Evolutionary conservation across 306 rosid species (phyloP), one percentile per base, ranked within the genome.

Genomic region (Castanopsis chinensis): DNA sequence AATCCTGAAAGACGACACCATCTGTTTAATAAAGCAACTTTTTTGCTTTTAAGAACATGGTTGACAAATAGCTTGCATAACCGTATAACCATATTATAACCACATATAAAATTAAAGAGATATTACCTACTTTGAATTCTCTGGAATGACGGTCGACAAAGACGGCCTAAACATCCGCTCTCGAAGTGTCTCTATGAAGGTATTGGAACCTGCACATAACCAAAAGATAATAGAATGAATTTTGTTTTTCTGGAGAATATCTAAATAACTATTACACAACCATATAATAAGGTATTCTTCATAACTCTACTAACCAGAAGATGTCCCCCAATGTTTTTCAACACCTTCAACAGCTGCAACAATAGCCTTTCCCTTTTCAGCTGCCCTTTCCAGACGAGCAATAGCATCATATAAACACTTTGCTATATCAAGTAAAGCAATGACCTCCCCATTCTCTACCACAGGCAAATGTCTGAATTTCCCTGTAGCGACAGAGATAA

Each of bases 291-390:
- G 23, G 71, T 32, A 41, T 64, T 59, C 54, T 71, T 72, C 49
- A 75, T 73, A 59, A 67, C 28, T 86, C 68, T 68, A 89, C 94
- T 71, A 83, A 96, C 99, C 98, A 85, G 97, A 79, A 77, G 93
- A 65, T 58, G 93, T 23, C 70, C 94, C 97, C 92, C 97, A 93
- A 73, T 89, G 91, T 85, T 93, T 96, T 88, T 90, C 99, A 79
- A 96, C 92, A 72, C 98, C 99, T 89, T 96, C 97, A 83, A 96
- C 98, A 51, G 99, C 99, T 69, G 98, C 98, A 55, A 93, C 96
- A 79, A 96, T 96, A 72, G 99, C 99, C 86, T 90, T 96, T 87
- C 98, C 99, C 84, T 96, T 96, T 85, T 96, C 99, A 12, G 97
- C 86, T 15, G 94, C 98, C 83, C 99, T 90, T 84, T 96, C 99